Conservation (phyloP, 306 rosid species). For the Psophocarpus tetragonolobus region DNA sequence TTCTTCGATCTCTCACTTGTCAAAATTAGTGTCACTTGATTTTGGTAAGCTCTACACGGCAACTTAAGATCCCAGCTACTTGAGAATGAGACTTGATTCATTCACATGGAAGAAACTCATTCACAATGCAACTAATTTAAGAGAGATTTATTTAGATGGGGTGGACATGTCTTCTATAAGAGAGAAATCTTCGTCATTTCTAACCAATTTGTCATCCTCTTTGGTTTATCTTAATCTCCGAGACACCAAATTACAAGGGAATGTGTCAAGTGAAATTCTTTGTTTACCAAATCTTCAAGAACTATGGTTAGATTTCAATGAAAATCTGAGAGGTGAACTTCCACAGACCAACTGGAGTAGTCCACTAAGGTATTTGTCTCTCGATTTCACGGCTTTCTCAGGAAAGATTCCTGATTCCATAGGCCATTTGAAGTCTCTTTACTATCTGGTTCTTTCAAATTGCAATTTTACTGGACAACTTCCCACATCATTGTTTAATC, state of each 20-base stretch:
- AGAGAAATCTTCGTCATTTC: background rate
- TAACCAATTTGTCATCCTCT: background rate
- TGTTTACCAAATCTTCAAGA: too few species aligned
- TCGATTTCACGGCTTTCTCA: background rate
- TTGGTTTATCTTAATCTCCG: background rate
- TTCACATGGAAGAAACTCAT: background rate
- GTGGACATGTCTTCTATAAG: background rate
- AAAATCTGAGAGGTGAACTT: background rate
- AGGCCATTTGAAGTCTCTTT: slow-evolving; percentile 9
- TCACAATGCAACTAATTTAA: too few species aligned
- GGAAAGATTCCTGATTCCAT: background rate
- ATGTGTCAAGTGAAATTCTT: too few species aligned
- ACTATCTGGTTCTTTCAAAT: rapidly evolving
- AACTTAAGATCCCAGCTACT: too few species aligned
- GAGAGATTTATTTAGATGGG: background rate
- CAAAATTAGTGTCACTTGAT: too few species aligned
- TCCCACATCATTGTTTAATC: slow-evolving; percentile 1
- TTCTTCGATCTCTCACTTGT: background rate
- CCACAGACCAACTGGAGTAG: background rate
- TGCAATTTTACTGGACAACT: background rate
- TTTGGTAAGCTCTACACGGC: too few species aligned
- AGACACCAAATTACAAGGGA: background rate
- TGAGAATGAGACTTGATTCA: too few species aligned
- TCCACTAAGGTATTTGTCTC: background rate
- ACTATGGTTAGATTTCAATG: too few species aligned